Conservation (phyloP, 192 early-diverging fungal genomes). For the Backusella sp. region DNA sequence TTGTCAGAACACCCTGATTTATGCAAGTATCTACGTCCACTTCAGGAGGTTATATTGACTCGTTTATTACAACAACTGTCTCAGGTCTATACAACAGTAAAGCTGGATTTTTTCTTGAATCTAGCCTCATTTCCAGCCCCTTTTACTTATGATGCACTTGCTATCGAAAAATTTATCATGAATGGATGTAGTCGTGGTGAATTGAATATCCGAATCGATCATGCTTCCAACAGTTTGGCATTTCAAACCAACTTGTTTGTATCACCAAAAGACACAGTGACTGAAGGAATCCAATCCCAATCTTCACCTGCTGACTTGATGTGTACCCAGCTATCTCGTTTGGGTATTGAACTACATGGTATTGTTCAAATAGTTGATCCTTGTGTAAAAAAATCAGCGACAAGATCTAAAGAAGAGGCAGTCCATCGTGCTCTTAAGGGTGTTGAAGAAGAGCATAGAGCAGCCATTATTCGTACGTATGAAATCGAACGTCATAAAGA, state of each 20-base stretch:
- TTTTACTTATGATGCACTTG: constrained; percentile 79
- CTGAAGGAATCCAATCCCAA: constrained; percentile 80
- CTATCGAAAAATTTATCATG: constrained; percentile 98
- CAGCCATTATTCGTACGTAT: constrained; percentile 73
- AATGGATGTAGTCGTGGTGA: constrained; percentile 96
- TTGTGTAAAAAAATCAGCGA: constrained; percentile 59
- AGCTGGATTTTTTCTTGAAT: constrained; percentile 89
- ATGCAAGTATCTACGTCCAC: constrained; percentile 85
- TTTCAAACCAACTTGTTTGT: constrained; percentile 91
- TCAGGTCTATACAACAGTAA: constrained; percentile 96
- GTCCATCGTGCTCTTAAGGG: constrained; percentile 69
- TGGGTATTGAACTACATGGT: constrained; percentile 82
- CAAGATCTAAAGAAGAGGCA: constrained; percentile 63
- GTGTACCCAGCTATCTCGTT: constrained; percentile 84
- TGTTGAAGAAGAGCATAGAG: constrained; percentile 81
- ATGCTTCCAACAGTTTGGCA: constrained; percentile 82
- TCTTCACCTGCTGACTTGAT: constrained; percentile 87
- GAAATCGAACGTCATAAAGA: constrained; percentile 88
- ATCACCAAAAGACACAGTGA: constrained; percentile 67
- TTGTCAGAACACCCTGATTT: constrained; percentile 72
- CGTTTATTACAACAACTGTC: constrained; percentile 96
- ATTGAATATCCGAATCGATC: constrained; percentile 92
- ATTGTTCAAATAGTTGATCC: constrained; percentile 85
- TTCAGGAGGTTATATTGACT: constrained; percentile 94
- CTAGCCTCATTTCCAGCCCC: constrained; percentile 86